phyloP scores from a whole-genome alignment of 441 rosid species.

The Adansonia grandidieri region DNA sequence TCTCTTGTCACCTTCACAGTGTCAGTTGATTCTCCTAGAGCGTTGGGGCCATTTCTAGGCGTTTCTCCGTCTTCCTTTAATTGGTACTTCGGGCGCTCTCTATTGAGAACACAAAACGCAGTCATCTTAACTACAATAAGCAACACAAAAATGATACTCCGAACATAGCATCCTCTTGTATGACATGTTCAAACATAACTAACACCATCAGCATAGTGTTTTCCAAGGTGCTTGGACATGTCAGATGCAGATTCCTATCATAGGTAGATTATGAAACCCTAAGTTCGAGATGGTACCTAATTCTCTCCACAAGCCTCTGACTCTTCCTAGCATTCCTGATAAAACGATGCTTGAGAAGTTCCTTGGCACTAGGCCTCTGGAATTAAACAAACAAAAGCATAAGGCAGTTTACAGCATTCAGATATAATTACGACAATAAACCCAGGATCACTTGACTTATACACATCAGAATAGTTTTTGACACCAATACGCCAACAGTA shows the following conservation, averaged over 20 bases:
- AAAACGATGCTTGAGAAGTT: slow-evolving; percentile 89
- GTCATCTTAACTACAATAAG: slow-evolving; percentile 20
- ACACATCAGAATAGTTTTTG: slow-evolving; percentile 11
- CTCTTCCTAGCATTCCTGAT: slow-evolving; percentile 83
- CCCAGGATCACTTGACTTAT: slow-evolving; percentile 7
- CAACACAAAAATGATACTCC: slow-evolving; percentile 27
- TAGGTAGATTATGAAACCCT: slow-evolving; percentile 27
- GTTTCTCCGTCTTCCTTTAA: slow-evolving; percentile 66
- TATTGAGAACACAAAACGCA: slow-evolving; percentile 38
- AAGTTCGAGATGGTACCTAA: slow-evolving; percentile 58
- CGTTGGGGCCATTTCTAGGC: slow-evolving; percentile 54
- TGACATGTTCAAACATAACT: slow-evolving; percentile 1
- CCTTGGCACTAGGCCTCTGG: slow-evolving; percentile 97
- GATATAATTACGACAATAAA: slow-evolving; percentile 9
- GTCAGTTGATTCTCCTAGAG: slow-evolving; percentile 58
- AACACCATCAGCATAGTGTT: slow-evolving; percentile 17
- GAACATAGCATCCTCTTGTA: slow-evolving; percentile 17
- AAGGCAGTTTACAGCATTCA: slow-evolving; percentile 21
- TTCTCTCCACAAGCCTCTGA: slow-evolving; percentile 88
- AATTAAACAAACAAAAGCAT: slow-evolving; percentile 39
- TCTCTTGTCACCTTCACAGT: slow-evolving; percentile 83
- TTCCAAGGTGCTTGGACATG: slow-evolving; percentile 9
- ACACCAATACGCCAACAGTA: background rate
- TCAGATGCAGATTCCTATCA: slow-evolving; percentile 13
- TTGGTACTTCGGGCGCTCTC: slow-evolving; percentile 93